Evolutionary conservation across 2,329 filamentous ascomycete genomes (phyloP).

Genomic region (Fusarium sp.): DNA sequence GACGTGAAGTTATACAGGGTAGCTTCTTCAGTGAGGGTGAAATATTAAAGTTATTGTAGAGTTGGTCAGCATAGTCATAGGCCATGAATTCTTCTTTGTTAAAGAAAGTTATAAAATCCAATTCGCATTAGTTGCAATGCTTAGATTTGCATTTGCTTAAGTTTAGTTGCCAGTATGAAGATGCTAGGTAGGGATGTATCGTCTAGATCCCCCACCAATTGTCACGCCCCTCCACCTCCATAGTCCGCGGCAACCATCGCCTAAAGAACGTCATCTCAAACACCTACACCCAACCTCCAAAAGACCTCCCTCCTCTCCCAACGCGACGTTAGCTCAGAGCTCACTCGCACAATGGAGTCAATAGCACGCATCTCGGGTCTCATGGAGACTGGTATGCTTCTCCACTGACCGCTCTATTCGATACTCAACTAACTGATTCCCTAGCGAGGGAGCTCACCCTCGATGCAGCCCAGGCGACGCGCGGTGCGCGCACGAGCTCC

Average conservation of each 20-base stretch:
- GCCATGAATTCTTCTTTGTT: neutral
- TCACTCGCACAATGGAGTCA: conserved; percentile 79
- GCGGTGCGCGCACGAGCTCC: conserved; percentile 70
- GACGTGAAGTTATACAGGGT: conserved; percentile 27
- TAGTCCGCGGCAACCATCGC: conserved; percentile 6
- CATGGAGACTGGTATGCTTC: conserved; percentile 85
- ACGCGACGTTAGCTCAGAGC: conserved; percentile 28
- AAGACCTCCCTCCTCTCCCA: conserved; percentile 11
- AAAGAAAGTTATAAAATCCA: too few relatives aligned
- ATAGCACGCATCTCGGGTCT: conserved; percentile 93
- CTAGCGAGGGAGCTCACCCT: conserved; percentile 95
- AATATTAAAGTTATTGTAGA: neutral
- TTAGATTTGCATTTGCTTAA: neutral
- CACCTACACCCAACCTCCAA: conserved; percentile 27
- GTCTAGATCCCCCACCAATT: conserved; percentile 26
- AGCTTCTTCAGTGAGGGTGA: neutral
- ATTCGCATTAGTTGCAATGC: neutral
- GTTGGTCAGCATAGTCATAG: neutral
- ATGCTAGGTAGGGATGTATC: neutral
- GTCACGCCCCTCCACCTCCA: conserved; percentile 40
- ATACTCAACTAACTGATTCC: conserved; percentile 36
- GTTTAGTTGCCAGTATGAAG: neutral
- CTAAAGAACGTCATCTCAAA: conserved; percentile 44
- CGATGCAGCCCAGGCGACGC: conserved; percentile 92
- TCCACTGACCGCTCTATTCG: conserved; percentile 14